Base-by-base conservation (phyloP, 148 eudicot species). In the Diospyros lotus region DNA sequence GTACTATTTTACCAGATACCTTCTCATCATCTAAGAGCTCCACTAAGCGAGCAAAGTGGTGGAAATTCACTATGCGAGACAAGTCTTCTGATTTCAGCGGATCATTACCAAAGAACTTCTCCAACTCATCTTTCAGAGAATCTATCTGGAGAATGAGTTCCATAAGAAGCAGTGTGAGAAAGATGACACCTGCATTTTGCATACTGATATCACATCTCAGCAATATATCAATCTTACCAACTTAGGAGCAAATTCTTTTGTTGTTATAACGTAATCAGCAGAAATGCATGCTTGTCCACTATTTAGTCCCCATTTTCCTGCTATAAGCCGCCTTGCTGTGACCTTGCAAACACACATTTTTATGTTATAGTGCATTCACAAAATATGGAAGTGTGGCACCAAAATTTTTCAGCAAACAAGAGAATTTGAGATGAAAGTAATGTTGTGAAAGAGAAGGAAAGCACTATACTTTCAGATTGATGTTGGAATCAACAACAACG, bases 221-320 rank as follows among this genome's bases (percentile, higher is more conserved):
- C 1, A 67, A 1, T 41, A 7, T 15, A 4, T 46, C 39, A 75
- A 41, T 7, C 82, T 75, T 84, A 86, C 94, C 88, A 90, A 71
- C 78, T 78, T 75, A 9, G 89, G 82, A 55, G 86, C 94, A 86
- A 67, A 84, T n/a, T 84, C 82, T 77, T 86, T 86, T 51, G 91
- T 84, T 46, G 89, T 86, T 67, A 90, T 73, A 40, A 90, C 38
- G 74, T 90, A 80, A 83, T 90, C 94, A 51, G 87, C 86, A 65
- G 91, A 55, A 64, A 90, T 53, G 51, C 94, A 88, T 52, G 91
- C 86, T 79, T 88, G 94, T 61, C 91, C 94, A 69, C 83, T 86
- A 78, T 88, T 87, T 72, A 81, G 71, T 52, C 82, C 90, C 94
- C 94, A 90, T 73, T 90, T 90, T 41, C 91, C 91, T 63, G 73